Evolutionary conservation across 495 filamentous ascomycete species (phyloP).

Genomic region (Penicillium arizonense): DNA sequence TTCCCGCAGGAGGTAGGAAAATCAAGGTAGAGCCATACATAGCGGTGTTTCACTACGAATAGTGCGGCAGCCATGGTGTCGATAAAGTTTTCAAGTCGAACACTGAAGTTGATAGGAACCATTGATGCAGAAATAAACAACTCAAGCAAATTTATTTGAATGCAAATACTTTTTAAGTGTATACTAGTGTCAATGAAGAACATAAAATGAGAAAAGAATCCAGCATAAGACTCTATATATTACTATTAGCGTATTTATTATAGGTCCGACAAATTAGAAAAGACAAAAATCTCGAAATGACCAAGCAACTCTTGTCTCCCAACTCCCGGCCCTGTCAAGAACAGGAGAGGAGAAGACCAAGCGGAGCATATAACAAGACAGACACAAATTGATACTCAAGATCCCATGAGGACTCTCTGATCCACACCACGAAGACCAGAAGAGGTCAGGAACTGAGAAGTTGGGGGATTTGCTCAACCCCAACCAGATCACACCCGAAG

Average conservation of each 20-base stretch:
- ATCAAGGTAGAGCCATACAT: too few relatives aligned
- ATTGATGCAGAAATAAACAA: too few relatives aligned
- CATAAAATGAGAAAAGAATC: background rate
- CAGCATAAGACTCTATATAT: slow-evolving; percentile 19
- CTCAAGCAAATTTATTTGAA: too few relatives aligned
- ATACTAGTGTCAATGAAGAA: too few relatives aligned
- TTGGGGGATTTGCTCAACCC: background rate
- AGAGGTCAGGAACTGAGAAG: background rate
- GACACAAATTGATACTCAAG: slow-evolving; percentile 6
- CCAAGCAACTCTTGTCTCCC: slow-evolving; percentile 20
- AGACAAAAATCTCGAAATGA: slow-evolving; percentile 24
- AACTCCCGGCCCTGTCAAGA: slow-evolving; percentile 5
- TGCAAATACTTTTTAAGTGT: too few relatives aligned
- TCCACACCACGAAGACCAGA: slow-evolving; percentile 20
- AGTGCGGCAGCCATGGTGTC: too few relatives aligned
- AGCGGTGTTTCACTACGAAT: too few relatives aligned
- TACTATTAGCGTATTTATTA: slow-evolving; percentile 24
- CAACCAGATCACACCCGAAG: background rate
- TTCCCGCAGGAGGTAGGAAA: too few relatives aligned
- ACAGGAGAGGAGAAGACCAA: slow-evolving; percentile 4
- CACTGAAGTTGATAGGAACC: too few relatives aligned
- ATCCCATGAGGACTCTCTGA: background rate
- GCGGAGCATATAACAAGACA: slow-evolving; percentile 10
- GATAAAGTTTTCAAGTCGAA: too few relatives aligned
- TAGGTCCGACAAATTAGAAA: slow-evolving; percentile 13